Conservation (phyloP, 2,329 filamentous ascomycete species). For the Fusarium abutilonis region DNA sequence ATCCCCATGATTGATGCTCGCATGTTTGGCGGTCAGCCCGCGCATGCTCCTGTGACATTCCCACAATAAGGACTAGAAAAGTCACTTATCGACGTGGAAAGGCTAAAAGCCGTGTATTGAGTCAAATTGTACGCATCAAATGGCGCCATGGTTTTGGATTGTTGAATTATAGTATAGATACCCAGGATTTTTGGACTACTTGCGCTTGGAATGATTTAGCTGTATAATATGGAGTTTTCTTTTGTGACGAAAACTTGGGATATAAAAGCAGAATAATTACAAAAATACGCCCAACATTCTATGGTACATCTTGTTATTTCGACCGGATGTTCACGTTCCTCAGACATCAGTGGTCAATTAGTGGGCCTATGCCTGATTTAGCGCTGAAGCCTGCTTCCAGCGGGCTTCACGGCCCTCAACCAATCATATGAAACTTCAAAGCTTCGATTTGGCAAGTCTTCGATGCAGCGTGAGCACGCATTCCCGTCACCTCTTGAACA, state of each 20-base stretch:
- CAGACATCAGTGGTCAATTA: background rate
- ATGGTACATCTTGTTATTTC: no score
- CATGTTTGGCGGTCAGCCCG: constrained; percentile 50
- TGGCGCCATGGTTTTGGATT: constrained; percentile 38
- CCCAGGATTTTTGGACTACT: constrained; percentile 34
- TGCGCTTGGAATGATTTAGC: constrained; percentile 11
- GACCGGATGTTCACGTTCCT: background rate
- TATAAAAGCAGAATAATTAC: background rate
- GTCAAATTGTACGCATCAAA: constrained; percentile 35
- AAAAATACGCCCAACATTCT: no score
- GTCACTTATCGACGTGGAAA: background rate
- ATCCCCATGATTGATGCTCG: constrained; percentile 59
- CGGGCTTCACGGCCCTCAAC: constrained; percentile 7
- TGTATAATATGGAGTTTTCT: constrained; percentile 29
- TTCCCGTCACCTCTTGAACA: background rate
- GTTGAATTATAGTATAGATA: constrained; percentile 46
- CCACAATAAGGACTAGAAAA: constrained; percentile 31
- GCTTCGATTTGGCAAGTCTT: constrained; percentile 1
- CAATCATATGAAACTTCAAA: constrained; percentile 18
- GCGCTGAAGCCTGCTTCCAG: constrained; percentile 38
- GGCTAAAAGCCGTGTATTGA: constrained; percentile 6
- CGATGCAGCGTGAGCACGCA: constrained; percentile 7
- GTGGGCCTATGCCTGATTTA: constrained; percentile 22
- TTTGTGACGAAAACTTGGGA: constrained; percentile 3
- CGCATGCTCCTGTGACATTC: constrained; percentile 38